Base-by-base conservation (phyloP, 2,329 filamentous ascomycete species). In the Colletotrichum musicola region DNA sequence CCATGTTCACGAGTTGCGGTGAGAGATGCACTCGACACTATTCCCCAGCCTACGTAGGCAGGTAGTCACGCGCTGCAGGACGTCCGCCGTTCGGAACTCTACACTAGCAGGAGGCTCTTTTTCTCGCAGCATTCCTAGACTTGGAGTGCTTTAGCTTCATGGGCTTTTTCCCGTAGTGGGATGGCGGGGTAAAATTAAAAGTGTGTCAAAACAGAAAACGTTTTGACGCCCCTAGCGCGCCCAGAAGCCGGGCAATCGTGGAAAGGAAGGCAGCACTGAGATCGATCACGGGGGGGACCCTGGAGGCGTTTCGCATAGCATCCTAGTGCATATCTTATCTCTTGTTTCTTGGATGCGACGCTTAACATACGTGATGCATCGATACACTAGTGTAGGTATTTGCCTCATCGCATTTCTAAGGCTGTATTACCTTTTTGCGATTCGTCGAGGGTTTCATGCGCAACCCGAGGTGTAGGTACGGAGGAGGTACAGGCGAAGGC, bases 111-210 rank as follows among this genome's bases (percentile, higher is more conserved):
- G 56, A 62, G 49, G 58, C 63, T 64, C 42, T 50, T 50, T 4
- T 25, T 25, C 22, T 27, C 27, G 54, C 50, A 60, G 56, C 42
- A 40, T 35, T 42, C 5, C 49, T 25, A 5, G 16, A 42, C 18
- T 25, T 25, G 25, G n/a, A 14, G 44, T 38, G 42, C 53, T 18
- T 56, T 46, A 57, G 50, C 7, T 51, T 67, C 30, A 4, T 5
- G 25, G 18, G 35, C 59, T 38, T 18, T 61, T 25, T 18, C 20
- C 27, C 27, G 13, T 42, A 18, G 55, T 20, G 62, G 61, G 49
- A 68, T 68, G 62, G 61, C 55, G 65, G 65, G 62, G 65, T 56
- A 60, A 42, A 55, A 25, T 25, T 25, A 25, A 25, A 25, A 25
- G 22, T 51, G 49, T 65, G 49, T 60, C 62, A 59, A 50, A 50